A percentile compares a stretch with the other conserved stretches of the same genome.
Conservation (phyloP, 2,329 filamentous ascomycete species). For the Pleomassaria siparia region DNA sequence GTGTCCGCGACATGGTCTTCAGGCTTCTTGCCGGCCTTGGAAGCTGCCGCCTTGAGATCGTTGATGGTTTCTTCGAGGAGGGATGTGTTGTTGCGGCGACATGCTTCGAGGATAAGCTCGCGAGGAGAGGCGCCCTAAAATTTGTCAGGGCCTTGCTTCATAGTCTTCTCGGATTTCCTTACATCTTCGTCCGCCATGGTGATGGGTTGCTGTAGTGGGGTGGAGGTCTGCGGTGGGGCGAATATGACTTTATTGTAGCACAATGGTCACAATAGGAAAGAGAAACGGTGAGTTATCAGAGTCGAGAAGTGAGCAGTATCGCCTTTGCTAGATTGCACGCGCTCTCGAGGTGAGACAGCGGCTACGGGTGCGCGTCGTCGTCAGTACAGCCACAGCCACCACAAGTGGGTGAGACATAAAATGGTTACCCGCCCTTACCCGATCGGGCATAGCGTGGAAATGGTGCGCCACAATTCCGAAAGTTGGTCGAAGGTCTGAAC, state of each 20-base stretch:
- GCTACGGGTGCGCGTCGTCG: constrained; percentile 8
- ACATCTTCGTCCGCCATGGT: constrained; percentile 41
- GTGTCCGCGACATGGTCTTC: constrained; percentile 69
- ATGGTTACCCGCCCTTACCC: constrained; percentile 29
- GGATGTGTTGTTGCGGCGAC: constrained; percentile 87
- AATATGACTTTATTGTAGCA: background rate
- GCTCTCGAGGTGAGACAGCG: background rate
- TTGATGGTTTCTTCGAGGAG: constrained; percentile 74
- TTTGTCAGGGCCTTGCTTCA: constrained; percentile 11
- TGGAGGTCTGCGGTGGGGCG: background rate
- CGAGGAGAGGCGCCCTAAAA: constrained; percentile 76
- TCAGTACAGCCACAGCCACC: constrained; percentile 19
- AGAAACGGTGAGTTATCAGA: no score
- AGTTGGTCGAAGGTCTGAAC: background rate
- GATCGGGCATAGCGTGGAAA: constrained; percentile 18
- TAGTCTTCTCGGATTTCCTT: background rate
- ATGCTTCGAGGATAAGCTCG: constrained; percentile 89
- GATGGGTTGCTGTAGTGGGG: background rate
- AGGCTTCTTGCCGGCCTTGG: constrained; percentile 54
- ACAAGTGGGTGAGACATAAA: constrained; percentile 13
- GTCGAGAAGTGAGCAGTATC: no score
- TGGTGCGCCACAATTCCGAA: constrained; percentile 33
- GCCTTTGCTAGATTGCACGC: background rate
- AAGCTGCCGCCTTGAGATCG: constrained; percentile 48
- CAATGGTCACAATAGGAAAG: background rate